Base-by-base conservation (phyloP, 139 green algal genomes). In the Asterochloris sp. region DNA sequence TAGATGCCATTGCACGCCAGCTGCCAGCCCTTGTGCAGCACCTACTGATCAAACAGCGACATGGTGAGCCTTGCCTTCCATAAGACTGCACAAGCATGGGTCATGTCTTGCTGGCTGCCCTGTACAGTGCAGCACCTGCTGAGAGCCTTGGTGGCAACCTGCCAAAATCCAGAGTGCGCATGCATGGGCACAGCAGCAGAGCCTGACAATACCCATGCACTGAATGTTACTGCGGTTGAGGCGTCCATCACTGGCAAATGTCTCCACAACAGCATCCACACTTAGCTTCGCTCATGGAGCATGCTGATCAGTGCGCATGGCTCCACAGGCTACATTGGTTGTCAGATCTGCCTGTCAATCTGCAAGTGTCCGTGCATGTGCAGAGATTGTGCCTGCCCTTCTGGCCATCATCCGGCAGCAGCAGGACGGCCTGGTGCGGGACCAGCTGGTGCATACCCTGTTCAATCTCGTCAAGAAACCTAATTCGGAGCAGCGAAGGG, bases 21-120 rank as follows among this genome's bases (percentile, higher is more conserved):
- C 73, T 86, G 64, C 83, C 83, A 11, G 27, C 61, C 38, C 78
- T 86, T 26, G n/a, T 84, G 11, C 83, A 78, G 11, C 71, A 84
- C 62, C 75, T 86, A 73, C 78, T 86, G 38, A 86, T 86, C 83
- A 86, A 86, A 73, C 81, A 84, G 64, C 63, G 83, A 10, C 73
- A 84, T 47, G 83, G 83, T 86, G 83, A 76, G 13, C 61, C 23
- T 0, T 69, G 23, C 6, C 0, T 75, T 27, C 21, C 0, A 13
- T 47, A 27, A 47, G 69, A 17, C 71, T 17, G 15, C 17, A 14
- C 21, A 54, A 82, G 28, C 62, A 74, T 82, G 13, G 62, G 12
- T 62, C 12, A 0, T 21, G 29, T n/a, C 19, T 12, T 13, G 61
- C 29, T 15, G 66, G 13, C 67, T 27, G 14, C 19, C 17, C 38